A percentile compares a stretch with the other conserved stretches of the same genome.
These are phyloP conservation scores for Pneumocystis sp. DNA, from an alignment of 1,139 yeast species.

Conservation along the genomic window DNA sequence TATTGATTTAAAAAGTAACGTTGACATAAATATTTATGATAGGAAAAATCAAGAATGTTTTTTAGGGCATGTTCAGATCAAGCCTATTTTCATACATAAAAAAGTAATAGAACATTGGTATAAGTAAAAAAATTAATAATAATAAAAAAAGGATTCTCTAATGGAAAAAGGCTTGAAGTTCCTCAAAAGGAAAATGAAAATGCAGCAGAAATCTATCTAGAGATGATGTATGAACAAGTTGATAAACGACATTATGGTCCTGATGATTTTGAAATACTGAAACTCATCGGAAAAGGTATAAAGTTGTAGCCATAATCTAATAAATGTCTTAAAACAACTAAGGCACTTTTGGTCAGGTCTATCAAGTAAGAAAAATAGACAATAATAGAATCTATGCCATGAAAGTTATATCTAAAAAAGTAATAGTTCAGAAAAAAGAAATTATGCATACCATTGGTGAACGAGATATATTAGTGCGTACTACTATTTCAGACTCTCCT, in stretches of 20 bases:
- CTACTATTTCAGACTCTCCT: slow-evolving; percentile 66
- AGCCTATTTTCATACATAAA: slow-evolving; percentile 43
- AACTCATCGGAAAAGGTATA: slow-evolving; percentile 68
- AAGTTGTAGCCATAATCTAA: background rate
- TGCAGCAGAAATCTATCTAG: slow-evolving; percentile 59
- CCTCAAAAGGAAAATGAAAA: slow-evolving; percentile 53
- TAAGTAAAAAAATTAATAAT: slow-evolving; percentile 47
- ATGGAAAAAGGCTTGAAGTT: background rate
- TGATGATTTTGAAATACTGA: slow-evolving; percentile 57
- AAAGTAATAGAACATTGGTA: slow-evolving; percentile 45
- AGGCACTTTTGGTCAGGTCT: slow-evolving; percentile 83
- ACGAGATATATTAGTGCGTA: slow-evolving; percentile 80
- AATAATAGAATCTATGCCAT: slow-evolving; percentile 85
- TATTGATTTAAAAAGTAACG: slow-evolving; percentile 57
- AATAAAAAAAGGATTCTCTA: background rate
- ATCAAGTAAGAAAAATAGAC: slow-evolving; percentile 82
- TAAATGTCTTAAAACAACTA: background rate
- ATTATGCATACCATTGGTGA: slow-evolving; percentile 97
- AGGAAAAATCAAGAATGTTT: slow-evolving; percentile 67
- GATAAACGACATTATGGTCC: slow-evolving; percentile 63
- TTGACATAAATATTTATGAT: slow-evolving; percentile 80
- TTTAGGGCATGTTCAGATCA: slow-evolving; percentile 66
- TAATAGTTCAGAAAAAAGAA: slow-evolving; percentile 89
- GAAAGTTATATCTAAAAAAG: slow-evolving; percentile 88
- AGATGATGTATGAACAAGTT: slow-evolving; percentile 58